Evolutionary conservation across 192 early-diverging fungal genomes (phyloP).

Genomic region (Backusella sp.): DNA sequence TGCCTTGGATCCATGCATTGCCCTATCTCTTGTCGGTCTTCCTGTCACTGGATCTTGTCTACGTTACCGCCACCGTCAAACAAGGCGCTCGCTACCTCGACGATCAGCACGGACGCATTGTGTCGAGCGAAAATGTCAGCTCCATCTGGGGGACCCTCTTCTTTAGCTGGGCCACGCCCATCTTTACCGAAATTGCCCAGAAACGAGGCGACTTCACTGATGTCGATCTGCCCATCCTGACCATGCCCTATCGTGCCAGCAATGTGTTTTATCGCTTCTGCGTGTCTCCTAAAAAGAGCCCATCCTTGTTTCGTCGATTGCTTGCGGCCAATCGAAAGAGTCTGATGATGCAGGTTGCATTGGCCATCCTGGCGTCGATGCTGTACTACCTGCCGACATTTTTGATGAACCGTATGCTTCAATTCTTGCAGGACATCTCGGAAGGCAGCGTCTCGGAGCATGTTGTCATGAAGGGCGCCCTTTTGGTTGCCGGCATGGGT

Average conservation of each 20-base stretch:
- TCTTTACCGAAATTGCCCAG: constrained; percentile 53
- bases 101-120: not conserved
- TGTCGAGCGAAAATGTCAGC: not conserved
- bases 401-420: constrained; percentile 32
- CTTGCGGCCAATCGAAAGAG: not conserved
- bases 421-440: constrained; percentile 17
- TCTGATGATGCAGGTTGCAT: not conserved
- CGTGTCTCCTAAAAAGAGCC: no score
- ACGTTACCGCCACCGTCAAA: constrained; percentile 5
- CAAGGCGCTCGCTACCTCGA: constrained; percentile 18
- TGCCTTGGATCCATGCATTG: constrained; percentile 5
- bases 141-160: constrained; percentile 37
- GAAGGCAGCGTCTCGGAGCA: not conserved
- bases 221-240: constrained; percentile 33
- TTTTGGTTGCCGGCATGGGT: constrained; percentile 55
- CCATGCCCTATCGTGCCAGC: constrained; percentile 15
- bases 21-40: not conserved
- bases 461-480: constrained; percentile 48
- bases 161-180: constrained; percentile 37
- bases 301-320: not conserved
- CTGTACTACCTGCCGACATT: constrained; percentile 20
- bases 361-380: not conserved
- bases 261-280: constrained; percentile 34
- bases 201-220: constrained; percentile 84
- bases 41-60: constrained; percentile 15